phyloP scores from a whole-genome alignment of 2,329 filamentous ascomycete species.

The Scytalidium sp. region DNA sequence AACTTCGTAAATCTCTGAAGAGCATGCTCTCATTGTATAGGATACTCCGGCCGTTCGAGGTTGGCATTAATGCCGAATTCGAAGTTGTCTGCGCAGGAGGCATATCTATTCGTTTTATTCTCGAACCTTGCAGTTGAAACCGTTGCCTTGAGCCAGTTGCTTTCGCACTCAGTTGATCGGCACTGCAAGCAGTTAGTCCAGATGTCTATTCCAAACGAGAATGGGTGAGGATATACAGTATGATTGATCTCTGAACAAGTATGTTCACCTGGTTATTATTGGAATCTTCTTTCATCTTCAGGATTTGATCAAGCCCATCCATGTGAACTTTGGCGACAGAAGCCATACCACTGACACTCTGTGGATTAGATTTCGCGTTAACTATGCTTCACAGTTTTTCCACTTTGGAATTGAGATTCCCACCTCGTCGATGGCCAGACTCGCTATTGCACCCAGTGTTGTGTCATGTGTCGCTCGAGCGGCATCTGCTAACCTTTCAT shows the following conservation, averaged over 20 bases:
- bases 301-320: background rate
- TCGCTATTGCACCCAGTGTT: slow-evolving; percentile 7
- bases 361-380: background rate
- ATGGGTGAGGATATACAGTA: background rate
- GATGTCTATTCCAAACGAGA: background rate
- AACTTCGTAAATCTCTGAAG: background rate
- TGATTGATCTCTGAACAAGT: background rate
- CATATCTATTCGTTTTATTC: background rate
- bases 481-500: slow-evolving; percentile 8
- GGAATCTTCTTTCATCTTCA: background rate
- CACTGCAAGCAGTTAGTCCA: background rate
- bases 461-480: background rate
- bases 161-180: background rate
- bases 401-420: background rate
- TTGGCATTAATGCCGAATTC: background rate
- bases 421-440: slow-evolving; percentile 8
- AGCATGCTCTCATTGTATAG: background rate
- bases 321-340: background rate
- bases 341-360: background rate
- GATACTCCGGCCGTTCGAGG: background rate
- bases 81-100: too few species aligned
- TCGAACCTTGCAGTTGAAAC: background rate
- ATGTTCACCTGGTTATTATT: background rate
- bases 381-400: too few species aligned
- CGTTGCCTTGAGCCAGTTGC: background rate